Conservation (phyloP, 2,329 filamentous ascomycete genomes). For the Aspergillus tubingensis region DNA sequence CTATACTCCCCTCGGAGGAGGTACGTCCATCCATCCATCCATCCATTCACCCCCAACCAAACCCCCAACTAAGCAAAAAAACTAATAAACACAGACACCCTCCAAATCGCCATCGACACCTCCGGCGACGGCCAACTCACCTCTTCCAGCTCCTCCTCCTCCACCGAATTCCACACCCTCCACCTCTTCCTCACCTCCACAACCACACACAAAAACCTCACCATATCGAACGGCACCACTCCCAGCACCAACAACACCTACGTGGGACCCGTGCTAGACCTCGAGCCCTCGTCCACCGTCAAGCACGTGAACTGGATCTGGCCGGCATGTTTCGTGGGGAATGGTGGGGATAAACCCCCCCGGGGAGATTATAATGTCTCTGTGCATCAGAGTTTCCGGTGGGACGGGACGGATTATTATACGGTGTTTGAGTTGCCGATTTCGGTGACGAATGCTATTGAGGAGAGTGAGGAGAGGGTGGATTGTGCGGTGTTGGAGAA, state of each 20-base stretch:
- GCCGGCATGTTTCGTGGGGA: conserved; percentile 68
- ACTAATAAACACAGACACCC: conserved; percentile 35
- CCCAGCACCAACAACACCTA: conserved; percentile 44
- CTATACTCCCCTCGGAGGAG: conserved; percentile 64
- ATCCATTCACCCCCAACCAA: background rate
- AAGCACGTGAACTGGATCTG: conserved; percentile 74
- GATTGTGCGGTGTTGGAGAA: conserved; percentile 31
- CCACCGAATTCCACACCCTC: conserved; percentile 63
- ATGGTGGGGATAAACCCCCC: conserved; percentile 55
- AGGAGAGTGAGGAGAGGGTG: conserved; percentile 24
- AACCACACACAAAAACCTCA: conserved; percentile 65
- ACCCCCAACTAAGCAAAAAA: background rate
- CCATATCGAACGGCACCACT: conserved; percentile 64
- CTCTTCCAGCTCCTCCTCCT: conserved; percentile 54
- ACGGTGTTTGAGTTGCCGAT: conserved; percentile 73
- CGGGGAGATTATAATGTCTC: conserved; percentile 70
- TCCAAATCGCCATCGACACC: conserved; percentile 69
- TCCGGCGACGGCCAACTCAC: conserved; percentile 63
- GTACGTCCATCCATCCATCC: conserved; percentile 43
- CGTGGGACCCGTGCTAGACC: conserved; percentile 62
- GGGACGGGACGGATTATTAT: conserved; percentile 66
- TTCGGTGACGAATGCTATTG: conserved; percentile 66
- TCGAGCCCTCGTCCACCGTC: conserved; percentile 68
- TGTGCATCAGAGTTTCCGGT: conserved; percentile 69
- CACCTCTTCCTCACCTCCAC: conserved; percentile 69